A percentile compares a stretch with the other conserved stretches of the same genome.
Evolutionary conservation across 2,329 filamentous ascomycete genomes (phyloP).

Genomic region (Trichophaea hybrida): DNA sequence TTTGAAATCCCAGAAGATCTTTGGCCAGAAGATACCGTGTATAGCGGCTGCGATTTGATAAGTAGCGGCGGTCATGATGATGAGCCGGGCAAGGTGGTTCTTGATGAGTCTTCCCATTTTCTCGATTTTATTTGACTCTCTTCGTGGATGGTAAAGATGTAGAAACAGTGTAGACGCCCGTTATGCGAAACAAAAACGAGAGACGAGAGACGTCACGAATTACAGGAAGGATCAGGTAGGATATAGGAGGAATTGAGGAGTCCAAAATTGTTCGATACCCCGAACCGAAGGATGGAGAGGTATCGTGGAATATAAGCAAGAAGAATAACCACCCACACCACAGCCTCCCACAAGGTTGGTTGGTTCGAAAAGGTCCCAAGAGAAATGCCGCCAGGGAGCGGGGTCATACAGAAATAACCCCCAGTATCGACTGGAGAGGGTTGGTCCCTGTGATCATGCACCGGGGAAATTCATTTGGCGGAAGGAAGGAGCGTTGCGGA

Average conservation of each 20-base stretch:
- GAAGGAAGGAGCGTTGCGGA: neutral
- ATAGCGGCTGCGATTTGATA: conserved; percentile 73
- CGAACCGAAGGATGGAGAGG: neutral
- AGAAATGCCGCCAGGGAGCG: neutral
- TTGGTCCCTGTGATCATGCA: neutral
- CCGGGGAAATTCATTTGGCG: neutral
- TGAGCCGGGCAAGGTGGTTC: conserved; percentile 95
- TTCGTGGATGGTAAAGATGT: neutral
- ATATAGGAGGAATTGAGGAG: neutral
- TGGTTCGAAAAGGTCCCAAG: neutral
- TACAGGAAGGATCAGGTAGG: neutral
- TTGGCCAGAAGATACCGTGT: conserved; percentile 93
- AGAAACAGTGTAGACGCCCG: neutral
- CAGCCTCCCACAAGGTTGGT: neutral
- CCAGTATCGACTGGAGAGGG: neutral
- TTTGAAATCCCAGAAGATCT: conserved; percentile 95
- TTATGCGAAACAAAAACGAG: neutral
- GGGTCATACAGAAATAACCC: neutral
- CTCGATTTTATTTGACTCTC: conserved; percentile 10
- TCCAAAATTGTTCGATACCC: neutral
- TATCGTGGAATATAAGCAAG: conserved; percentile 2
- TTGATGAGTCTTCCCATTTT: conserved; percentile 96
- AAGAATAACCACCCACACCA: neutral
- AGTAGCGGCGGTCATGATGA: conserved; percentile 66
- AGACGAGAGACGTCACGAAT: neutral